Evolutionary conservation across 495 filamentous ascomycete species (phyloP).

Genomic region (Chaetomidium leptoderma): DNA sequence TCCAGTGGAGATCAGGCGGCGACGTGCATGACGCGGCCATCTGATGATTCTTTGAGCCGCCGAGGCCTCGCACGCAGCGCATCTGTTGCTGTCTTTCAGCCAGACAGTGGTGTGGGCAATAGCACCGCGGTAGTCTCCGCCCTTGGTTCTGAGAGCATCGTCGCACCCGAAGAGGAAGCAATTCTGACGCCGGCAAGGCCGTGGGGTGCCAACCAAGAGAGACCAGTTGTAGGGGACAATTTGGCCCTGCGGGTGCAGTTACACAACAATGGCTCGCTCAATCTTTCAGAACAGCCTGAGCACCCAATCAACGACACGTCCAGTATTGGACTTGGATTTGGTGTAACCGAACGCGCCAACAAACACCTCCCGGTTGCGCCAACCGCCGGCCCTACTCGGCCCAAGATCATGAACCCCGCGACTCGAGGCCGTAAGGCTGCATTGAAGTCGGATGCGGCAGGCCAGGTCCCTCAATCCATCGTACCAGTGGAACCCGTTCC

Average conservation of each 20-base stretch:
- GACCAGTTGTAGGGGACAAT: neutral
- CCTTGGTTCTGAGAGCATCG: neutral
- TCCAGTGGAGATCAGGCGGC: neutral
- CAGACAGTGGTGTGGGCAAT: neutral
- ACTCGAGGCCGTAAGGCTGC: constrained; percentile 49
- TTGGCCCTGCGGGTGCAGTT: neutral
- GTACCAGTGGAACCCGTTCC: constrained; percentile 29
- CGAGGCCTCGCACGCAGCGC: neutral
- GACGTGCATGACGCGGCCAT: neutral
- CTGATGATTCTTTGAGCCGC: neutral
- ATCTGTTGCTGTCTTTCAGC: neutral
- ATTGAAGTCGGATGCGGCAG: constrained; percentile 45
- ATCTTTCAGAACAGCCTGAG: neutral
- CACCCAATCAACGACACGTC: constrained; percentile 1
- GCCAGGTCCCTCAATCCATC: constrained; percentile 39
- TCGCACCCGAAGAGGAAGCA: neutral
- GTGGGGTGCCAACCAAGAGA: neutral
- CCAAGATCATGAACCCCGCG: constrained; percentile 41
- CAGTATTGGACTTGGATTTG: neutral
- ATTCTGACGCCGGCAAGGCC: neutral
- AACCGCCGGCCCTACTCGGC: constrained; percentile 6
- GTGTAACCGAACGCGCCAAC: neutral
- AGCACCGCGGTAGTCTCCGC: neutral
- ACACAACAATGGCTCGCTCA: constrained; percentile 1
- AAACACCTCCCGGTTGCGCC: neutral